Evolutionary conservation across 805 yeast genomes (phyloP), one percentile per base, ranked within the genome.

Genomic region (Starmerella gropengiesseri): DNA sequence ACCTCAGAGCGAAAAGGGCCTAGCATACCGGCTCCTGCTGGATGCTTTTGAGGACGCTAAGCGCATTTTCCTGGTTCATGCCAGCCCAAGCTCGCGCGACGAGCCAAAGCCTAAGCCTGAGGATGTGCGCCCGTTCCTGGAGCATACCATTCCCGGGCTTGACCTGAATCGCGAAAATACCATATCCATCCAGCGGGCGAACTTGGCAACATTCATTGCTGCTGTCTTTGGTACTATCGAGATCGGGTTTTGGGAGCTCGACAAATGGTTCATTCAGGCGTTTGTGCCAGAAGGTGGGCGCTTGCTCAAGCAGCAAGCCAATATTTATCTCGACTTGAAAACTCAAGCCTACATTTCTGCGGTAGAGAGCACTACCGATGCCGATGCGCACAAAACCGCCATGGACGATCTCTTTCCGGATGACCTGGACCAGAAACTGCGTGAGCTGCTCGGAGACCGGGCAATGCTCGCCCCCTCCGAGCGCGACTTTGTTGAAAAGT

Each of bases 281-380:
- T 87, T 91, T 58, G 86, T 95, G 54, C 93, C 95, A 0, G 76
- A 62, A 13, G 40, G 38, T 11, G 68, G 85, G 4, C 74, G 78
- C 52, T 65, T 91, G 31, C 64, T 85, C 45, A 86, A 86, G 58
- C 74, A 81, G 8, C 95, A 84, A 53, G 86, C 91, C 0, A 75
- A 74, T 11, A 62, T 91, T 39, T 85, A 71, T 52, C 66, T 91
- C 30, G 96, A 91, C 52, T 69, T 91, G 58, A 91, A 91, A 59
- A 91, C 98, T 0, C 98, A 91, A 61, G 95, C 95, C 0, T 91
- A 77, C 57, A 86, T 91, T 17, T 79, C 95, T 1, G 95, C 94
- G 0, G 61, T 87, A 46, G 83, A 80, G 11, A 30, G 44, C 13
- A 36, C 45, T 3, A 34, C 41, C 9, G 70, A 70, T 9, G 74